A percentile compares a stretch with the other conserved stretches of the same genome.
Evolutionary conservation across 768 basidiomycete genomes (phyloP).

Genomic region (Amanita muscaria): DNA sequence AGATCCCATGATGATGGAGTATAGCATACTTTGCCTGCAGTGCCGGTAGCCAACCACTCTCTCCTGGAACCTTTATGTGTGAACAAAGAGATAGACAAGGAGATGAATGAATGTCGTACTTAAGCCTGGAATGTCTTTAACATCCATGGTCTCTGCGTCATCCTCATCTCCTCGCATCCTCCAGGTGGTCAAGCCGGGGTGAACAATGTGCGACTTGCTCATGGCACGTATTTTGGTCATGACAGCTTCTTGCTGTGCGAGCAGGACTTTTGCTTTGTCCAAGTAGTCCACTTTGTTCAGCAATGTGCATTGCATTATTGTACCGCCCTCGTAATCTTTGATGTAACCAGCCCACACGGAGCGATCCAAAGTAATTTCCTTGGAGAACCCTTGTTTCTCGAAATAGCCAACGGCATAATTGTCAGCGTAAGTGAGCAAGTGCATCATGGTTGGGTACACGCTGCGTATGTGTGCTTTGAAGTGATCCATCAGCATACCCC

Average conservation of each 20-base stretch:
- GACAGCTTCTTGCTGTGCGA: slow-evolving; percentile 82
- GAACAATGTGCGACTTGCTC: slow-evolving; percentile 80
- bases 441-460: slow-evolving; percentile 79
- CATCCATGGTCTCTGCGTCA: slow-evolving; percentile 48
- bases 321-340: slow-evolving; percentile 99
- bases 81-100: slow-evolving; percentile 6
- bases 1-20: neutral
- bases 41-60: slow-evolving; percentile 87
- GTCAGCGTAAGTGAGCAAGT: slow-evolving; percentile 97
- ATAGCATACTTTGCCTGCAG: slow-evolving; percentile 61
- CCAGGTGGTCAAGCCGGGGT: slow-evolving; percentile 53
- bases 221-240: slow-evolving; percentile 80
- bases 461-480: slow-evolving; percentile 88
- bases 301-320: slow-evolving; percentile 98
- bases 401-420: slow-evolving; percentile 99
- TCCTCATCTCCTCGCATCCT: slow-evolving; percentile 58
- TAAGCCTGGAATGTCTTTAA: slow-evolving; percentile 81
- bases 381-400: slow-evolving; percentile 98
- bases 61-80: slow-evolving; percentile 38
- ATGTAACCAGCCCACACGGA: slow-evolving; percentile 97
- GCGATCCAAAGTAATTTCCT: slow-evolving; percentile 89
- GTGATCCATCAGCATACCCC: slow-evolving; percentile 97
- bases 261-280: slow-evolving; percentile 65
- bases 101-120: slow-evolving; percentile 34
- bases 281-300: slow-evolving; percentile 88